phyloP scores from a whole-genome alignment of 164 flowering plant species.

The Piper longum region DNA sequence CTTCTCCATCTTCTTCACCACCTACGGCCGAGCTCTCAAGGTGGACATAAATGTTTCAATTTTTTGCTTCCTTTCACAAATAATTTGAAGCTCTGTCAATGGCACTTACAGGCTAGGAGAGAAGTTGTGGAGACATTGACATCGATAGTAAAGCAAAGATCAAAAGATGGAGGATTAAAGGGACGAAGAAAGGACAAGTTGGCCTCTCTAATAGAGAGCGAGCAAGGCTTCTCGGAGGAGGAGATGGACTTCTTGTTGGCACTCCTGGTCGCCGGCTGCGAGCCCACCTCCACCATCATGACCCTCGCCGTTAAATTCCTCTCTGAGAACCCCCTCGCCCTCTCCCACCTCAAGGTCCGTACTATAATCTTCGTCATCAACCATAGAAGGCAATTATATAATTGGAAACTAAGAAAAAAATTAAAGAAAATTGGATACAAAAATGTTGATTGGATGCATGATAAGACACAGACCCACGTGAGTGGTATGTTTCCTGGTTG shows the following conservation, averaged over 20 bases:
- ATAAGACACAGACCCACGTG: too few relatives aligned
- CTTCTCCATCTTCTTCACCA: slow-evolving; percentile 69
- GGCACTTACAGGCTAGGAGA: slow-evolving; percentile 43
- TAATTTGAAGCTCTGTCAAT: too few relatives aligned
- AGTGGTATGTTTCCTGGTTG: background rate
- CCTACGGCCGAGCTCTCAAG: slow-evolving; percentile 66
- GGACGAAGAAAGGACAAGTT: slow-evolving; percentile 60
- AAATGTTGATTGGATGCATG: too few relatives aligned
- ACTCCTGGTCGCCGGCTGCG: slow-evolving; percentile 85
- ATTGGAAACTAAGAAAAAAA: too few relatives aligned
- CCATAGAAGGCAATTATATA: too few relatives aligned
- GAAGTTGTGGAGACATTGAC: slow-evolving; percentile 77
- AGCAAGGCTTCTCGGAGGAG: slow-evolving; percentile 63
- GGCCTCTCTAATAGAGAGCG: slow-evolving; percentile 53
- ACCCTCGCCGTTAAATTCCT: slow-evolving; percentile 90
- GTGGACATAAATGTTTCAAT: slow-evolving; percentile 17
- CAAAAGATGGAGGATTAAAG: too few relatives aligned
- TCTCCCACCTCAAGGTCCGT: slow-evolving; percentile 85
- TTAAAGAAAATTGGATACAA: too few relatives aligned
- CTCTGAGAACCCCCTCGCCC: slow-evolving; percentile 70
- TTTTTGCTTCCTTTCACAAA: too few relatives aligned
- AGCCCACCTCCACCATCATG: slow-evolving; percentile 91
- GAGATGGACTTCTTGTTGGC: slow-evolving; percentile 74
- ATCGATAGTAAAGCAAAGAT: slow-evolving; percentile 43
- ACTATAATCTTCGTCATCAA: too few relatives aligned